Percentiles rank a stretch among this genome's conserved stretches.
phyloP scores from a whole-genome alignment of 257 asterid species.

The Hygrophila difformis region DNA sequence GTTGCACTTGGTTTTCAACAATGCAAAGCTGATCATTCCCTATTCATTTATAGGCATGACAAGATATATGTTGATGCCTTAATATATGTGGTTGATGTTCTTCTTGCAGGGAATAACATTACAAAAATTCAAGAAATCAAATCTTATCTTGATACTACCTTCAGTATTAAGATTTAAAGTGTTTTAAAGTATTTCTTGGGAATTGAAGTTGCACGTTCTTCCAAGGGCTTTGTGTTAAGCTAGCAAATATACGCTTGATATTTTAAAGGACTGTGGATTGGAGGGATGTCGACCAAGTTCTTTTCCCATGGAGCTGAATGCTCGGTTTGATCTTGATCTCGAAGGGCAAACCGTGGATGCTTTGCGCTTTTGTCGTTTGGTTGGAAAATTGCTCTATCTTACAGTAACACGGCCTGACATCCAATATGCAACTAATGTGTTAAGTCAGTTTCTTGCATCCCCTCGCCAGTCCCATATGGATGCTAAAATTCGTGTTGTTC shows the following conservation, averaged over 20 bases:
- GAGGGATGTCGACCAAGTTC: not conserved
- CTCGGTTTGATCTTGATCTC: no score
- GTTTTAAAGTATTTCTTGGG: not conserved
- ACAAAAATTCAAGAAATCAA: not conserved
- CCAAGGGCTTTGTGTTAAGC: not conserved
- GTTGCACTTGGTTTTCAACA: not conserved
- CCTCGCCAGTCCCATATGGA: no score
- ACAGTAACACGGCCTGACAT: no score
- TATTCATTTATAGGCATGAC: not conserved
- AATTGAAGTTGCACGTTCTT: not conserved
- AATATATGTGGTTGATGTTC: not conserved
- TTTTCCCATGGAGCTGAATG: no score
- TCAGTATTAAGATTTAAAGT: not conserved
- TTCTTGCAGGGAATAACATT: not conserved
- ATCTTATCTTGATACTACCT: not conserved
- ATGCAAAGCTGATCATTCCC: not conserved
- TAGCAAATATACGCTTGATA: not conserved
- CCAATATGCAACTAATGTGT: no score
- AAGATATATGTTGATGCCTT: not conserved
- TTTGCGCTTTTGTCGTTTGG: no score
- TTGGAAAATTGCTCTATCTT: no score
- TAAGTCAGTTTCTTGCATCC: no score
- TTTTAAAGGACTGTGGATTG: not conserved
- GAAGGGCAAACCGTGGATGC: no score
- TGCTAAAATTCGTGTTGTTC: no score